These are phyloP conservation scores for Globisporangium barbulae DNA, from an alignment of 352 stramenopile species.

Conservation along the genomic window DNA sequence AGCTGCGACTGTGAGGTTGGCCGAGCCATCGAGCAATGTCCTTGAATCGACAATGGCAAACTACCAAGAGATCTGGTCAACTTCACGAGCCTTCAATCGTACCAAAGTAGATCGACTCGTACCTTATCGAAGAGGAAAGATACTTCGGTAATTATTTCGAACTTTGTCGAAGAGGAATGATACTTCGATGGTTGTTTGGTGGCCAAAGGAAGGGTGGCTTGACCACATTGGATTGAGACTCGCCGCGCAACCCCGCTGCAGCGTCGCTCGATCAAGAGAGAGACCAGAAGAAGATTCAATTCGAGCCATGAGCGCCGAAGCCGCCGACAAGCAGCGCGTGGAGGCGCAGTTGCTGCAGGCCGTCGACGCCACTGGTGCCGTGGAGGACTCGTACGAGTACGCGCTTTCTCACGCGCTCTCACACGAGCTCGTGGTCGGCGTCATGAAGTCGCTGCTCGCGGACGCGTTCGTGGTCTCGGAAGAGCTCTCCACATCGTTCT, in stretches of 20 bases:
- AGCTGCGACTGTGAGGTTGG: too few relatives aligned
- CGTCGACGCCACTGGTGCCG: conserved; percentile 34
- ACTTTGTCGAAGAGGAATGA: too few relatives aligned
- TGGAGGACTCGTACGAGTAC: conserved; percentile 87
- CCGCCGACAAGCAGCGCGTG: conserved; percentile 63
- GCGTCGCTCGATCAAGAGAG: background rate
- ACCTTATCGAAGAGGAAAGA: too few relatives aligned
- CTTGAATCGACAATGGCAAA: too few relatives aligned
- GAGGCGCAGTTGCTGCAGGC: conserved; percentile 67
- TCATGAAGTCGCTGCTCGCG: conserved; percentile 94
- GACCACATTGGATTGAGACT: conserved; percentile 6
- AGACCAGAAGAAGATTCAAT: background rate
- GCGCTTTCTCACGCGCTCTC: conserved; percentile 69
- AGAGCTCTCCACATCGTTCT: conserved; percentile 88
- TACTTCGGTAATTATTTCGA: too few relatives aligned
- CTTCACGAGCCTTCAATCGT: too few relatives aligned
- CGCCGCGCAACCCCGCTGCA: background rate
- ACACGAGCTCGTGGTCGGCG: conserved; percentile 93
- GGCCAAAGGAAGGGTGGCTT: background rate
- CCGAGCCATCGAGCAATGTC: too few relatives aligned
- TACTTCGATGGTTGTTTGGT: too few relatives aligned
- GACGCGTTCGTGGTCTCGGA: conserved; percentile 90
- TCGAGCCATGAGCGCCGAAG: conserved; percentile 42
- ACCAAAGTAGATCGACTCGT: too few relatives aligned
- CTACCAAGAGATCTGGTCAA: too few relatives aligned